A percentile compares a stretch with the other conserved stretches of the same genome.
phyloP scores from a whole-genome alignment of 352 stramenopile genomes.

The Phytophthora palmivora region DNA sequence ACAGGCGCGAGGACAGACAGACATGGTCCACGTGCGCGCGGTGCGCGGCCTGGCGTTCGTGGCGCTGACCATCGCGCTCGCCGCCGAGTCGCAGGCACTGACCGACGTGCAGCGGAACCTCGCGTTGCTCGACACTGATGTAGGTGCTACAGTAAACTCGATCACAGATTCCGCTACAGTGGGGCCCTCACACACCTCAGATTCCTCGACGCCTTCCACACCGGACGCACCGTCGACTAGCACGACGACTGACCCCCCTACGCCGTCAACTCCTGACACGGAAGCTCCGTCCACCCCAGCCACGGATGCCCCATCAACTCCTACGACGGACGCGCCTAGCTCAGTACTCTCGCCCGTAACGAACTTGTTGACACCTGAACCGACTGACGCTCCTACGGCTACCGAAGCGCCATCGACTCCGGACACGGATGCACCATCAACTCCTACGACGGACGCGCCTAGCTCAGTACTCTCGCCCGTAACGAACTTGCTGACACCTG shows the following conservation, averaged over 20 bases:
- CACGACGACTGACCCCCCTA: slow-evolving; percentile 7
- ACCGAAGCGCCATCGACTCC: slow-evolving; percentile 10
- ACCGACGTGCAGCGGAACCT: slow-evolving; percentile 22
- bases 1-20: slow-evolving; percentile 10
- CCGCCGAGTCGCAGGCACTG: slow-evolving; percentile 26
- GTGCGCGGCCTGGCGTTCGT: slow-evolving; percentile 27
- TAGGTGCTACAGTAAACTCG: neutral
- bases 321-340: slow-evolving; percentile 8
- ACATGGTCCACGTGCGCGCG: slow-evolving; percentile 29
- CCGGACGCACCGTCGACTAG: neutral
- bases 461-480: slow-evolving; percentile 13
- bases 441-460: too few species aligned
- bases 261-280: slow-evolving; percentile 1
- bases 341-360: slow-evolving; percentile 14
- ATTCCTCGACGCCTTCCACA: neutral
- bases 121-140: slow-evolving; percentile 6
- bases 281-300: slow-evolving; percentile 10
- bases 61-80: slow-evolving; percentile 25
- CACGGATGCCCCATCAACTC: slow-evolving; percentile 16
- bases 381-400: neutral
- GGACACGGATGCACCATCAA: too few species aligned
- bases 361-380: neutral
- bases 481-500: slow-evolving; percentile 23
- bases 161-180: slow-evolving; percentile 7
- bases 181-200: slow-evolving; percentile 9